Percentiles rank a stretch among this genome's conserved stretches.
Conservation (phyloP, 2,329 filamentous ascomycete genomes). For the Xylariomycetidae sp. region DNA sequence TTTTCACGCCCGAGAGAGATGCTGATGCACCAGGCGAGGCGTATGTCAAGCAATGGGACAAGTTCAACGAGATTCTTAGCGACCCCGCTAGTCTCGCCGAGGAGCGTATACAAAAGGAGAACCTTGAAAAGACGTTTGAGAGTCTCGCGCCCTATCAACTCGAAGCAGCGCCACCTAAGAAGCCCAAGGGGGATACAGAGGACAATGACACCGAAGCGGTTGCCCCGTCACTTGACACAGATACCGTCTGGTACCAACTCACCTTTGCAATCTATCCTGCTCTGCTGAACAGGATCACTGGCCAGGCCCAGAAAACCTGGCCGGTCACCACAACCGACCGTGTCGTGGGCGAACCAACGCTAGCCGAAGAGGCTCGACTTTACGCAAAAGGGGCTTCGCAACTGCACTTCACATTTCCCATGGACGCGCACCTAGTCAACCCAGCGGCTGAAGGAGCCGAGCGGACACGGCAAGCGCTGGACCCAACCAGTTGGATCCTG, state of each 20-base stretch:
- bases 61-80: slow-evolving; percentile 46
- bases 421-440: slow-evolving; percentile 22
- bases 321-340: slow-evolving; percentile 48
- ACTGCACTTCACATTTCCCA: slow-evolving; percentile 24
- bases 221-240: slow-evolving; percentile 21
- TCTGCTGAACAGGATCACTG: slow-evolving; percentile 43
- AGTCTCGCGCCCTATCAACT: slow-evolving; percentile 41
- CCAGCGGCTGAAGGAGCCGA: slow-evolving; percentile 19
- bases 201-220: slow-evolving; percentile 10
- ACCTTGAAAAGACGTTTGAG: slow-evolving; percentile 31
- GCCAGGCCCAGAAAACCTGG: slow-evolving; percentile 37
- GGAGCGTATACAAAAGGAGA: slow-evolving; percentile 37
- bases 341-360: slow-evolving; percentile 36
- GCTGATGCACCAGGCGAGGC: slow-evolving; percentile 25
- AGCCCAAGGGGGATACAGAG: neutral
- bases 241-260: slow-evolving; percentile 45
- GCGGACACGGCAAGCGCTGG: slow-evolving; percentile 25
- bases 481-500: slow-evolving; percentile 41
- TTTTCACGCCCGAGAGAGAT: slow-evolving; percentile 32
- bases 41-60: slow-evolving; percentile 37
- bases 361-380: slow-evolving; percentile 35
- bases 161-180: slow-evolving; percentile 19
- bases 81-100: slow-evolving; percentile 41
- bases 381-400: slow-evolving; percentile 23
- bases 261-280: slow-evolving; percentile 40